Evolutionary conservation across 2,329 filamentous ascomycete species (phyloP), one percentile per base, ranked within the genome.

Genomic region (Magnaporthiopsis rhizophila): DNA sequence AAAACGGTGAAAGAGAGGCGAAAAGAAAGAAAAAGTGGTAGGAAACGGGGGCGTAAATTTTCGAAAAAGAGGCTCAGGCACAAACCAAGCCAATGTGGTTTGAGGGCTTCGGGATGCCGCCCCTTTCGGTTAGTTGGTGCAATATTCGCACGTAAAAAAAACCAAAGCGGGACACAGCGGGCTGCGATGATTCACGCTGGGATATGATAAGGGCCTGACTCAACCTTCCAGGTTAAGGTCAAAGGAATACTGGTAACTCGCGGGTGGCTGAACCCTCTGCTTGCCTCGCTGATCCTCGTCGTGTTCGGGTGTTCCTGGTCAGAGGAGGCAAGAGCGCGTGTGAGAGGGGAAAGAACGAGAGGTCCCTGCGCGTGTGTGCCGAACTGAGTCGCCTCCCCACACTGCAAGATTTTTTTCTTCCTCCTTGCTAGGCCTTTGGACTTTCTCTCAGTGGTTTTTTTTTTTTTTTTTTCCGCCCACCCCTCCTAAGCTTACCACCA

Each of bases 381-480:
- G n/a, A 53, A 53, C 45, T 53, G 45, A 53, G 45, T 53, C 45
- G 45, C 45, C 45, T 53, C 45, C 45, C 45, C 45, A 30, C 30
- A 30, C 30, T 11, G 21, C 62, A 58, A 57, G 28, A 38, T 57
- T 53, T 56, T 59, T 57, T 58, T 26, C 8, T 34, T 12, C 7
- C 32, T 34, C 32, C 6, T 30, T 7, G 30, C 30, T 3, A 30
- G 30, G 3, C 30, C 30, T 30, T 7, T 30, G 30, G 28, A 57
- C 38, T 53, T 56, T 59, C 61, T 26, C 26, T 26, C 26, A 26
- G 26, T 26, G 1, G 2, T 65, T 59, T 7, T 53, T 57, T 60
- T 61, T 65, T 63, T 36, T 13, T 56, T 32, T 45, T 32, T 26
- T 26, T 45, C 18, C 38, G 15, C 57, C 45, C 45, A 53, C 45